phyloP scores from a whole-genome alignment of 495 filamentous ascomycete genomes.

The Daldinia grandis region DNA sequence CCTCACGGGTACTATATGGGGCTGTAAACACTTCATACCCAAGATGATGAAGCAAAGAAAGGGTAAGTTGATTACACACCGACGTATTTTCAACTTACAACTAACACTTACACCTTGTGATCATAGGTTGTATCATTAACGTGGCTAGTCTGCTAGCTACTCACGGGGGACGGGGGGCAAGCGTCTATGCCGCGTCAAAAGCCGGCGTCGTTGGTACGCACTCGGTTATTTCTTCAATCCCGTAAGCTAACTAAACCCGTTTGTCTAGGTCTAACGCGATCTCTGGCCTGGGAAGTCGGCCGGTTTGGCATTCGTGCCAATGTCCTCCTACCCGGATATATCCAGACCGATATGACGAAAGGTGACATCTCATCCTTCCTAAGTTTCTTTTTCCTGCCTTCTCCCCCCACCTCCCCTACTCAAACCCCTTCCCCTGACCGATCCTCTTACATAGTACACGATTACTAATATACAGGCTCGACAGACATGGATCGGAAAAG shows the following conservation, averaged over 20 bases:
- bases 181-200: slow-evolving; percentile 81
- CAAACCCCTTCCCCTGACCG: slow-evolving; percentile 3
- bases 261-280: slow-evolving; percentile 67
- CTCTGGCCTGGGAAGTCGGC: slow-evolving; percentile 71
- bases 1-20: slow-evolving; percentile 73
- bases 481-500: slow-evolving; percentile 44
- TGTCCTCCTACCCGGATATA: slow-evolving; percentile 84
- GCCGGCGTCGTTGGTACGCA: slow-evolving; percentile 73
- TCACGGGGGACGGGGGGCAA: slow-evolving; percentile 69
- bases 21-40: slow-evolving; percentile 64
- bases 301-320: slow-evolving; percentile 72
- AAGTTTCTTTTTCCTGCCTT: slow-evolving; percentile 19
- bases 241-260: slow-evolving; percentile 19
- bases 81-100: not conserved
- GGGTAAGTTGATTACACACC: slow-evolving; percentile 32
- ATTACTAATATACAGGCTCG: slow-evolving; percentile 47
- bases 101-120: not conserved
- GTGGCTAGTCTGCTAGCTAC: slow-evolving; percentile 75
- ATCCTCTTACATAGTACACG: slow-evolving; percentile 22
- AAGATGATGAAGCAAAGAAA: slow-evolving; percentile 56
- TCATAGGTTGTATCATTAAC: slow-evolving; percentile 75
- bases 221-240: slow-evolving; percentile 6
- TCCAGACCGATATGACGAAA: slow-evolving; percentile 78
- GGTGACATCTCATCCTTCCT: slow-evolving; percentile 54
- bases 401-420: not conserved